Evolutionary conservation across 441 rosid genomes (phyloP).

Genomic region (Omphalea diandra): DNA sequence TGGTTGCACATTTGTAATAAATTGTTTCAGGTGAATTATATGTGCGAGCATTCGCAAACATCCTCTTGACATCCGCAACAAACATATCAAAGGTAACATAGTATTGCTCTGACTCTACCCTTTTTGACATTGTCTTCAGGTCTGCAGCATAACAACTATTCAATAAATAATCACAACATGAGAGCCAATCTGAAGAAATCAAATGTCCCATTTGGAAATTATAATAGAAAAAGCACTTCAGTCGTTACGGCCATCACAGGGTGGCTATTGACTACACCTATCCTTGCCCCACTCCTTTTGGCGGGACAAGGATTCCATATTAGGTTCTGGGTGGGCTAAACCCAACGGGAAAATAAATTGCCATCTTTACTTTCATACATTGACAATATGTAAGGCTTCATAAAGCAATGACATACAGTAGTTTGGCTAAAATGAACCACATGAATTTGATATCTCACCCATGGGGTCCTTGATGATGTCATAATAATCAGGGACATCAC

Average conservation of each 20-base stretch:
- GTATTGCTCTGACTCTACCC: constrained; percentile 93
- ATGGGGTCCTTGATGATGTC: constrained; percentile 97
- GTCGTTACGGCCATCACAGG: neutral
- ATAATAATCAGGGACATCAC: constrained; percentile 98
- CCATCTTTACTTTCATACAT: neutral
- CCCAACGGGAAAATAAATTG: neutral
- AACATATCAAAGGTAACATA: constrained; percentile 97
- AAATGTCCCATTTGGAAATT: neutral
- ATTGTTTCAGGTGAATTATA: constrained; percentile 94
- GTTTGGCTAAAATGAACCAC: neutral
- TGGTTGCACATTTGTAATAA: constrained; percentile 81
- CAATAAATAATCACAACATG: constrained; percentile 4
- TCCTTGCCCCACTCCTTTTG: neutral
- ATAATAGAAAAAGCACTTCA: neutral
- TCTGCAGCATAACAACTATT: constrained; percentile 47
- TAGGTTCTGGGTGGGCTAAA: too few species aligned
- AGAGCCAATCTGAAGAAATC: neutral
- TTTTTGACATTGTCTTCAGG: constrained; percentile 82
- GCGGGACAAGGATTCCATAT: neutral
- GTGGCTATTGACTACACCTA: too few species aligned
- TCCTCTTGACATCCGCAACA: constrained; percentile 86
- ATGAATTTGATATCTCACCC: constrained; percentile 55
- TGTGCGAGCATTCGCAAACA: constrained; percentile 85
- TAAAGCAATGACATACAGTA: constrained; percentile 6
- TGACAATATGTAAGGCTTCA: neutral